phyloP scores from a whole-genome alignment of 2,329 filamentous ascomycete species.

The Geosmithia putterillii region DNA sequence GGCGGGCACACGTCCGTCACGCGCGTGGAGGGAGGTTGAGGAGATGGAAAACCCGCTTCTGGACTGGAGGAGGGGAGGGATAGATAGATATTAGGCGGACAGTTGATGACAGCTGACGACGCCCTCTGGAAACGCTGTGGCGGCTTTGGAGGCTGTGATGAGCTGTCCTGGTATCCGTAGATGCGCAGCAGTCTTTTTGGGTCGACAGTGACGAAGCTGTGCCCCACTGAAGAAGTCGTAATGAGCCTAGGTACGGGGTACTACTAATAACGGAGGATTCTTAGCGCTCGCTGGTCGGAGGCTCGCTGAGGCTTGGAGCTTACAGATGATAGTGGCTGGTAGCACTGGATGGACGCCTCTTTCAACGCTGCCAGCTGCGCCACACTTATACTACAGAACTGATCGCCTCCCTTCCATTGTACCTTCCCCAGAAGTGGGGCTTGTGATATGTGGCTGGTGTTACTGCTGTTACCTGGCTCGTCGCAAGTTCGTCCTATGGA shows the following conservation, averaged over 20 bases:
- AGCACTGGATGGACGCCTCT: background rate
- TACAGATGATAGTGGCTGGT: background rate
- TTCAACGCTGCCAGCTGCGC: background rate
- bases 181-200: background rate
- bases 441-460: background rate
- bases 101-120: background rate
- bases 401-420: background rate
- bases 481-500: background rate
- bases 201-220: conserved; percentile 3
- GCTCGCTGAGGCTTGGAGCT: background rate
- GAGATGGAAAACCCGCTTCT: background rate
- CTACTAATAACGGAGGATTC: background rate
- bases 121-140: background rate
- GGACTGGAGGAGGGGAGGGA: background rate
- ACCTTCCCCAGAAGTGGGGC: background rate
- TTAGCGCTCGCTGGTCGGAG: background rate
- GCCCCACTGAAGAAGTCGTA: conserved; percentile 1
- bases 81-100: background rate
- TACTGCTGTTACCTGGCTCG: background rate
- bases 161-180: no score
- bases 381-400: background rate
- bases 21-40: background rate
- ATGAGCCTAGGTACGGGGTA: background rate
- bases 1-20: background rate
- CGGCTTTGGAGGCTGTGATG: background rate